Evolutionary conservation across 2,329 filamentous ascomycete species (phyloP).

Genomic region (Xylariales sp.): DNA sequence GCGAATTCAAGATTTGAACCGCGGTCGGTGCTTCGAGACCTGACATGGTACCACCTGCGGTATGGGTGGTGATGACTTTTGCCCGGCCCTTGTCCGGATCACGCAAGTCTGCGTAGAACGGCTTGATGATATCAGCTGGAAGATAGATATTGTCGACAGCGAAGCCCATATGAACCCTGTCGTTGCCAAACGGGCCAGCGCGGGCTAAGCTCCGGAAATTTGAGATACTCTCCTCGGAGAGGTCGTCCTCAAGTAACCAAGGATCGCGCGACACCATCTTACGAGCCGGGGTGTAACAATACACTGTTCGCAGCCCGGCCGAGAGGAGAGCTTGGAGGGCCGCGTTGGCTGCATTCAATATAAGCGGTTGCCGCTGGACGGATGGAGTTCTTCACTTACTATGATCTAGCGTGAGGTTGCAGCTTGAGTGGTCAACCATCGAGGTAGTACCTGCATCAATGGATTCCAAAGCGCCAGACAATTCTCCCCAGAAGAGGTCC

Average conservation of each 20-base stretch:
- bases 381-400: slow-evolving; percentile 18
- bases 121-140: slow-evolving; percentile 29
- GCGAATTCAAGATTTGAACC: slow-evolving; percentile 22
- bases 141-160: slow-evolving; percentile 38
- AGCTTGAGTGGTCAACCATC: slow-evolving; percentile 32
- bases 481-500: slow-evolving; percentile 43
- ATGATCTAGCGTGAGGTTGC: slow-evolving; percentile 26
- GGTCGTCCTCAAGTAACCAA: slow-evolving; percentile 18
- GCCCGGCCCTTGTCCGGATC: slow-evolving; percentile 23
- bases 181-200: slow-evolving; percentile 24
- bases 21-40: slow-evolving; percentile 11
- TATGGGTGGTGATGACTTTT: slow-evolving; percentile 38
- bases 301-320: slow-evolving; percentile 42
- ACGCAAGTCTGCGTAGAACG: slow-evolving; percentile 31
- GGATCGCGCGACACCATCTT: slow-evolving; percentile 26
- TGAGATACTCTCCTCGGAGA: slow-evolving; percentile 31
- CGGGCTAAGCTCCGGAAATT: slow-evolving; percentile 30
- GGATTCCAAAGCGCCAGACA: slow-evolving; percentile 34
- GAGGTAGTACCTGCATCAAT: slow-evolving; percentile 39
- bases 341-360: slow-evolving; percentile 18
- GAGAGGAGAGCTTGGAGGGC: slow-evolving; percentile 35
- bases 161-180: slow-evolving; percentile 36
- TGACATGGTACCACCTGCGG: slow-evolving; percentile 14
- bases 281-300: slow-evolving; percentile 33
- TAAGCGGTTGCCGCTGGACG: not conserved